Evolutionary conservation across 371 early-diverging fungal species (phyloP), one percentile per base, ranked within the genome.

Genomic region (Catenaria anguillulae): DNA sequence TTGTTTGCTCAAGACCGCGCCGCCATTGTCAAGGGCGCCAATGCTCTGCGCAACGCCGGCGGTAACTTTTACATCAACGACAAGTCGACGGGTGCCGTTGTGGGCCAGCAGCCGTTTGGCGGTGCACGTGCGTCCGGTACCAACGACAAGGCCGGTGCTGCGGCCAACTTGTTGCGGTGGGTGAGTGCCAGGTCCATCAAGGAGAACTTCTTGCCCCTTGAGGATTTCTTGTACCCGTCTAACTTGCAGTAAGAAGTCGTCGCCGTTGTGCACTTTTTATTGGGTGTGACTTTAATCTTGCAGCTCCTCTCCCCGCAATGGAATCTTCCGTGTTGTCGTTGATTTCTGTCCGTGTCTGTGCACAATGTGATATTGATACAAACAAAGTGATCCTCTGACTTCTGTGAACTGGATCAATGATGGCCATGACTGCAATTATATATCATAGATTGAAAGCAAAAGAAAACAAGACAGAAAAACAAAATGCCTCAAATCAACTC

Each of bases 1-100:
- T 67, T 77, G 52, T 97, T 97, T 77, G 92, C 95, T 37, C 73
- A 80, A 67, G 92, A 92, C 66, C 86, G 96, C 64, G 73, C 77
- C 58, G 87, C 89, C 13, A 75, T 90, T 56, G 75, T 88, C 34
- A 66, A 70, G 24, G 92, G 86, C 52, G 75, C 82, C 67, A 84
- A 87, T 70, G 71, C 77, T 62, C 81, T 97, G 63, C 85, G 92
- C 60, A 73, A 95, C 74, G 82, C 90, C 33, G 89, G 92, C 15
- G 98, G 98, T 60, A 97, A 97, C 85, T 95, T 97, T 66, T 97
- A 97, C 75, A 86, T 97, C 71, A 97, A 97, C 71, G 98, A 97
- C 77, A 97, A 97, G 76, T 90, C 84, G 70, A 97, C 97, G 42
- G 97, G 97, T 60, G 96, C 97, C 52, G 92, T 95, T 48, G 96